Base-by-base conservation (phyloP, 139 green algal species). In the Asterochloris sp. region DNA sequence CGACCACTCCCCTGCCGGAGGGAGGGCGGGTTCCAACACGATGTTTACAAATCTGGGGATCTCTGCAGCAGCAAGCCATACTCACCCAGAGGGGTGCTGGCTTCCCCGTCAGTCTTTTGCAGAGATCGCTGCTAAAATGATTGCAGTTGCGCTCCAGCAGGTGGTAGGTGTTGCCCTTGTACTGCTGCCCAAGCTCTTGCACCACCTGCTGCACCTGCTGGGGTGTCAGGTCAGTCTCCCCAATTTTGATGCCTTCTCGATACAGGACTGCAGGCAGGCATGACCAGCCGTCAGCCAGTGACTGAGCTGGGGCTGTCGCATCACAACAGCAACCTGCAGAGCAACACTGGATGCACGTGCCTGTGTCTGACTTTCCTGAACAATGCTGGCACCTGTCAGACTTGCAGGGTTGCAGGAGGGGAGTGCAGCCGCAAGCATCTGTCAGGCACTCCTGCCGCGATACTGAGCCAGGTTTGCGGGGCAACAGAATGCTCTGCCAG, bases 71-170 rank as follows among this genome's bases (percentile, higher is more conserved):
- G 19, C 21, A 24, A 71, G 21, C 17, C 9, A 71, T 8, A 71
- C 76, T 80, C 19, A 67, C 82, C 38, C 66, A 78, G 15, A 79
- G 64, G 19, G 28, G 75, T 74, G 77, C 77, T 81, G 27, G n/a
- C 15, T 81, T 27, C 12, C 77, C 77, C 21, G 77, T 81, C 27
- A 81, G 28, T 15, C 69, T 62, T 63, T 23, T 19, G 29, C 86
- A 86, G 6, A 86, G 15, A 64, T 64, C 76, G 68, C 54, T 54
- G 24, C 27, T 60, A 10, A 80, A 76, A 0, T 74, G 77, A 29
- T 82, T 77, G 88, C 95, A 98, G 87, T 98, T 98, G 28, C 87
- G 89, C 80, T 96, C 89, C 67, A 98, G 84, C 74, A 98, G 85
- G 73, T 98, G 95, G 86, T 98, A 98, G 11, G 77, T 69, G 81